Percentiles rank a stretch among this genome's conserved stretches.
These are phyloP conservation scores for Flueggea neowawraea DNA, from an alignment of 441 rosid genomes.

Conservation along the genomic window DNA sequence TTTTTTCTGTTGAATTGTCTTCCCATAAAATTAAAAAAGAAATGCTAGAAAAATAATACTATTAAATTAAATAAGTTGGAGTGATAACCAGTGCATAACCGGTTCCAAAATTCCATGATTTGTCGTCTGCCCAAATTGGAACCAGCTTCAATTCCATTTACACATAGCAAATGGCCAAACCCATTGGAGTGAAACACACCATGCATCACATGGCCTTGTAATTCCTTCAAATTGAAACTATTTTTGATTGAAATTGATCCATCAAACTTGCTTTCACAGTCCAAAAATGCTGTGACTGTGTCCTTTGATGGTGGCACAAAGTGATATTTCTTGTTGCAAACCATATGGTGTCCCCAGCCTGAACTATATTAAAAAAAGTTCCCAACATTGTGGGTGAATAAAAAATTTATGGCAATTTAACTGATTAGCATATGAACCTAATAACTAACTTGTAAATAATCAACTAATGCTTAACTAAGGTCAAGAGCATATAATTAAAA, in stretches of 20 bases:
- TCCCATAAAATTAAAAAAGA: too few relatives aligned
- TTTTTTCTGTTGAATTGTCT: too few relatives aligned
- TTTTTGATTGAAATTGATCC: constrained; percentile 22
- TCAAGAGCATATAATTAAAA: not conserved
- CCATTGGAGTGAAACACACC: constrained; percentile 90
- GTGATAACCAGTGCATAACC: constrained; percentile 48
- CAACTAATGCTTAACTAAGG: too few relatives aligned
- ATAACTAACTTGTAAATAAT: too few relatives aligned
- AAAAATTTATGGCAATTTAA: not conserved
- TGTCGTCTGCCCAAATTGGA: constrained; percentile 63
- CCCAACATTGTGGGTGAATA: not conserved
- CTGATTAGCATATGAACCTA: not conserved
- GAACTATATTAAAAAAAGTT: constrained; percentile 17
- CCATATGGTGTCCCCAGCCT: constrained; percentile 88
- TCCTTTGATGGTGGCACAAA: constrained; percentile 76
- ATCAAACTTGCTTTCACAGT: constrained; percentile 18
- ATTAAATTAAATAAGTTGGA: too few relatives aligned
- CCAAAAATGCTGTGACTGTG: constrained; percentile 41
- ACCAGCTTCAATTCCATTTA: constrained; percentile 65
- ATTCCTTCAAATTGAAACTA: constrained; percentile 42
- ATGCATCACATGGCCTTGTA: constrained; percentile 61
- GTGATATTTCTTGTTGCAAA: constrained; percentile 90
- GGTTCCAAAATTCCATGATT: constrained; percentile 88
- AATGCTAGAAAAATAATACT: too few relatives aligned
- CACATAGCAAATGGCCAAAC: constrained; percentile 74